Percentiles rank a stretch among this genome's conserved stretches.
phyloP scores from a whole-genome alignment of 2,329 filamentous ascomycete genomes.

The Fusarium sp. region DNA sequence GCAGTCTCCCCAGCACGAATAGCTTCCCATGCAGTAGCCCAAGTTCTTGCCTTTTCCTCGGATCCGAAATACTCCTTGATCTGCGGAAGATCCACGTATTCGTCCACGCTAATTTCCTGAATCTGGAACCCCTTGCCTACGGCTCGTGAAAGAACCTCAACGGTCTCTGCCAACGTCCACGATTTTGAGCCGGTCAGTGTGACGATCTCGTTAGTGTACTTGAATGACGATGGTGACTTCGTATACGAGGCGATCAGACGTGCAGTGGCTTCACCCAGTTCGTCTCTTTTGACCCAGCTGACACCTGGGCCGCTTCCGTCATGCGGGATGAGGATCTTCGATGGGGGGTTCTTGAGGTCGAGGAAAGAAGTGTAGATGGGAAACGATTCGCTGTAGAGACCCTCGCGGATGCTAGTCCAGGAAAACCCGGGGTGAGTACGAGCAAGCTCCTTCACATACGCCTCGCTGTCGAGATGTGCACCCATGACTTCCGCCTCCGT shows the following conservation, averaged over 20 bases:
- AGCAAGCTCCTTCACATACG: slow-evolving; percentile 6
- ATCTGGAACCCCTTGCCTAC: background rate
- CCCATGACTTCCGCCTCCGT: slow-evolving; percentile 35
- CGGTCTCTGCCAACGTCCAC: slow-evolving; percentile 20
- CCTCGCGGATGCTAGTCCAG: slow-evolving; percentile 38
- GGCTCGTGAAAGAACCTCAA: slow-evolving; percentile 1
- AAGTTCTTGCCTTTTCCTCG: slow-evolving; percentile 4
- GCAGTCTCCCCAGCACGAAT: slow-evolving; percentile 34
- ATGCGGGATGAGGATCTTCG: slow-evolving; percentile 21
- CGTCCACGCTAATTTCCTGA: slow-evolving; percentile 27
- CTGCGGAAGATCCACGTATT: slow-evolving; percentile 23
- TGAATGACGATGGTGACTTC: background rate
- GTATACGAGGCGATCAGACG: slow-evolving; percentile 19
- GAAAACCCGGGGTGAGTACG: background rate
- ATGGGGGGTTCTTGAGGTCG: slow-evolving; percentile 1
- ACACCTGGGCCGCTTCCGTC: slow-evolving; percentile 27
- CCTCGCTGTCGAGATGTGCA: slow-evolving; percentile 36
- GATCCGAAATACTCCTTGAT: slow-evolving; percentile 22
- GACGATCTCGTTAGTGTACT: slow-evolving; percentile 16
- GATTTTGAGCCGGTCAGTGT: slow-evolving; percentile 15
- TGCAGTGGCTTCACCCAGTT: slow-evolving; percentile 37
- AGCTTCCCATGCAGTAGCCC: slow-evolving; percentile 41
- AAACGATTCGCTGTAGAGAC: slow-evolving; percentile 37
- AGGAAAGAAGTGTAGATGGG: slow-evolving; percentile 40
- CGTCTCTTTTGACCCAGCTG: slow-evolving; percentile 40